Evolutionary conservation across 2,329 filamentous ascomycete genomes (phyloP), one percentile per base, ranked within the genome.

Genomic region (Paraphoma chrysanthemicola): DNA sequence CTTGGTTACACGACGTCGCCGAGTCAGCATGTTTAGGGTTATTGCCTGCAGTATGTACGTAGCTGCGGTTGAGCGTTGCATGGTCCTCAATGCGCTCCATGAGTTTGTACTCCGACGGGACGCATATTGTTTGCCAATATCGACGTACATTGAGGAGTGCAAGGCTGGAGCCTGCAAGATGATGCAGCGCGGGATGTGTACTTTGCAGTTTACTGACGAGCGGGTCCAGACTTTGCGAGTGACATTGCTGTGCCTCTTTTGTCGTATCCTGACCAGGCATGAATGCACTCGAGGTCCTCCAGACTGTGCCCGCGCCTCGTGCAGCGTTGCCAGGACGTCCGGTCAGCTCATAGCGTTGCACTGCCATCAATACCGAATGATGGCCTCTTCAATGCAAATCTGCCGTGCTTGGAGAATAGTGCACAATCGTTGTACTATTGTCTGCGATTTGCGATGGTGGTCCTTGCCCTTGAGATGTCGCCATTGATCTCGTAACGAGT

Each of bases 111-210:
- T 55, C 56, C 62, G 63, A 60, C 57, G 48, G 49, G 60, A 62
- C 60, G 63, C 60, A 70, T 64, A 71, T 61, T 69, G 59, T 52
- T 48, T 51, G 33, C 58, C 54, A 66, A 66, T 69, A 63, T 67
- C 51, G 53, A 54, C 50, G 53, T 51, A 53, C 56, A 57, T 60
- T 41, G 12, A 45, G 41, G 33, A 39, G 16, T 31, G 42, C 41
- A 52, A 43, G 43, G 53, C 54, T 57, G 43, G 49, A 54, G 44
- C 44, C 63, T 63, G 64, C 65, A 59, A 64, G 61, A 68, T 68
- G 63, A 66, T 69, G 67, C 62, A 65, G 59, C 39, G 54, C 55
- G 60, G 55, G 55, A 60, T 57, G 45, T 47, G 51, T 57, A 57
- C 58, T 51, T 60, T 62, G 59, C 50, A 48, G 44, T 23, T 49